phyloP scores from a whole-genome alignment of 306 rosid species.

The Vigna unguiculata region DNA sequence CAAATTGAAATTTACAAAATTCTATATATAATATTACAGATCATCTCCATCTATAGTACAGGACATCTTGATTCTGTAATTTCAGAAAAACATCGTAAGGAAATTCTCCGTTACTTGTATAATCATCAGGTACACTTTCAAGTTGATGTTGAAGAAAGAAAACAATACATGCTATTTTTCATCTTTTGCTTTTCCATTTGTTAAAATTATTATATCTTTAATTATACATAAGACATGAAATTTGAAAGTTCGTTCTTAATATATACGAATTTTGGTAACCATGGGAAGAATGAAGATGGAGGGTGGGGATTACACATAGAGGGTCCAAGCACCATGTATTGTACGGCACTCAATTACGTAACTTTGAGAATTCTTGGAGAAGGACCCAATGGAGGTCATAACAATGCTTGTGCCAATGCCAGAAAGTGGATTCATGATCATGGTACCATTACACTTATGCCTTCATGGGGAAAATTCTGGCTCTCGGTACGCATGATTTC shows the following conservation, averaged over 20 bases:
- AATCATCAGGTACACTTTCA: not conserved
- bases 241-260: too few relatives aligned
- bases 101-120: not conserved
- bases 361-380: constrained; percentile 17
- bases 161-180: too few relatives aligned
- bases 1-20: not conserved
- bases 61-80: not conserved
- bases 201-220: too few relatives aligned
- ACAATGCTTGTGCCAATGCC: constrained; percentile 62
- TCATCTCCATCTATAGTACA: not conserved
- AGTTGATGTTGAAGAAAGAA: too few relatives aligned
- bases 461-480: too few relatives aligned
- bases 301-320: not conserved
- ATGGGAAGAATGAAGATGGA: too few relatives aligned
- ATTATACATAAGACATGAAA: too few relatives aligned
- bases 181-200: too few relatives aligned
- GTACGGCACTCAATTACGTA: not conserved
- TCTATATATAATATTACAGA: not conserved
- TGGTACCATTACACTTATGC: constrained; percentile 54
- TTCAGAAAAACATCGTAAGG: not conserved
- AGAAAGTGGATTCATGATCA: constrained; percentile 73
- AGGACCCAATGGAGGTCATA: constrained; percentile 7
- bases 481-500: too few relatives aligned
- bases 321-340: not conserved
- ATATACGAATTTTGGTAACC: too few relatives aligned